Conservation (phyloP, 208 protist genomes). For the Acanthamoeba pearcei region DNA sequence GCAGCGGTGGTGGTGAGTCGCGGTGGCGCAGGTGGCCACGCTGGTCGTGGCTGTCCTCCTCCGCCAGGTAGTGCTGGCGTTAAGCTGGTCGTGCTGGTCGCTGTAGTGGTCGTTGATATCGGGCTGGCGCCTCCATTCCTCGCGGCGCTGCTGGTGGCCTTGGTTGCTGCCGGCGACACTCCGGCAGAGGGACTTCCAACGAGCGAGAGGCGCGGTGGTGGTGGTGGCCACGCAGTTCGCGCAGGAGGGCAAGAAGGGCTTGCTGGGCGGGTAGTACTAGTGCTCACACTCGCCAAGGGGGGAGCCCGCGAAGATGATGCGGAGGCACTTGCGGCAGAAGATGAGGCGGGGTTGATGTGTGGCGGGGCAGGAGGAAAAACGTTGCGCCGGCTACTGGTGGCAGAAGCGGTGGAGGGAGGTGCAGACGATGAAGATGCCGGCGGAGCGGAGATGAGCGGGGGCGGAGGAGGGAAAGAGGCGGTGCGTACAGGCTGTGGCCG, state of each 20-base stretch:
- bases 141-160: neutral
- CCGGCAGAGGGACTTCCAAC: neutral
- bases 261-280: too few relatives aligned
- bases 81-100: neutral
- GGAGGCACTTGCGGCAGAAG: neutral
- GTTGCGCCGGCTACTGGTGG: too few relatives aligned
- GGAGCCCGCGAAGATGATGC: neutral
- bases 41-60: neutral
- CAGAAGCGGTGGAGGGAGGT: neutral
- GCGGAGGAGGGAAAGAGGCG: neutral
- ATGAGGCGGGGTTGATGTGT: neutral
- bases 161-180: neutral
- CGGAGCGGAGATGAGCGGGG: neutral
- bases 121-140: neutral
- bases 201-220: neutral
- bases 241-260: neutral
- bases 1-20: neutral
- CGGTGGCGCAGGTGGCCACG: neutral
- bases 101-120: neutral
- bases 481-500: neutral
- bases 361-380: neutral
- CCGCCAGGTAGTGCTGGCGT: neutral
- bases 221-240: neutral
- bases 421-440: neutral
- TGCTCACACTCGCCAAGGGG: neutral